A percentile compares a stretch with the other conserved stretches of the same genome.
Conservation (phyloP, 495 filamentous ascomycete genomes). For the Sordaria brevicollis region DNA sequence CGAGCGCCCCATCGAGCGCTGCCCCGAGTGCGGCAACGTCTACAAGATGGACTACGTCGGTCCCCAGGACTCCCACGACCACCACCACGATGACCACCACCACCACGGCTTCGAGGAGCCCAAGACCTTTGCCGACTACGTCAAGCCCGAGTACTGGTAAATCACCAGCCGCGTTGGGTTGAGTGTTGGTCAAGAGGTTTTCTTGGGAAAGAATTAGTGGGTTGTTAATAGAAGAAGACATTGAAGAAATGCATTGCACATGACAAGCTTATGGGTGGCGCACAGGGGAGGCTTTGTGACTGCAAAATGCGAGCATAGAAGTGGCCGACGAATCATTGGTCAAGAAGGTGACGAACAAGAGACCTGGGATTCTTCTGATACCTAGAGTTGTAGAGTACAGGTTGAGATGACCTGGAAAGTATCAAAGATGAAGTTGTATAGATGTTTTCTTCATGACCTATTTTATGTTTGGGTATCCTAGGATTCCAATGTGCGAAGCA, state of each 20-base stretch:
- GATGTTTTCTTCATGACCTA: conserved; percentile 9
- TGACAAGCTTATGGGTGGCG: neutral
- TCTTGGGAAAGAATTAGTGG: neutral
- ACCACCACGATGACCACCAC: conserved; percentile 45
- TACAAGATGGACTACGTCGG: conserved; percentile 97
- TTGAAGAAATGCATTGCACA: neutral
- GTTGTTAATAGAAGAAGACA: conserved; percentile 9
- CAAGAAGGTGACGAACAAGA: neutral
- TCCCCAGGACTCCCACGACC: conserved; percentile 44
- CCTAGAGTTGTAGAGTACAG: conserved; percentile 9
- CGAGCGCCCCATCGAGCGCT: conserved; percentile 83
- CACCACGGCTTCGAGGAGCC: conserved; percentile 60
- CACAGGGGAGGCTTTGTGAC: neutral
- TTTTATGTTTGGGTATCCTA: too few relatives aligned
- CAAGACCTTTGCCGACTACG: conserved; percentile 87
- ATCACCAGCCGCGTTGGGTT: neutral
- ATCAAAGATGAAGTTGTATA: conserved; percentile 14
- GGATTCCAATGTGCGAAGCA: too few relatives aligned
- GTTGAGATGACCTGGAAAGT: too few relatives aligned
- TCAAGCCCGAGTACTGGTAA: conserved; percentile 86
- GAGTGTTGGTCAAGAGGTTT: neutral
- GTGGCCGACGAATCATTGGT: too few relatives aligned
- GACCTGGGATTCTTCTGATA: neutral
- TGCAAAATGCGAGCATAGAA: neutral
- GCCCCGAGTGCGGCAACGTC: conserved; percentile 88